Evolutionary conservation across 306 rosid genomes (phyloP).

Genomic region (Cajanus cajan): DNA sequence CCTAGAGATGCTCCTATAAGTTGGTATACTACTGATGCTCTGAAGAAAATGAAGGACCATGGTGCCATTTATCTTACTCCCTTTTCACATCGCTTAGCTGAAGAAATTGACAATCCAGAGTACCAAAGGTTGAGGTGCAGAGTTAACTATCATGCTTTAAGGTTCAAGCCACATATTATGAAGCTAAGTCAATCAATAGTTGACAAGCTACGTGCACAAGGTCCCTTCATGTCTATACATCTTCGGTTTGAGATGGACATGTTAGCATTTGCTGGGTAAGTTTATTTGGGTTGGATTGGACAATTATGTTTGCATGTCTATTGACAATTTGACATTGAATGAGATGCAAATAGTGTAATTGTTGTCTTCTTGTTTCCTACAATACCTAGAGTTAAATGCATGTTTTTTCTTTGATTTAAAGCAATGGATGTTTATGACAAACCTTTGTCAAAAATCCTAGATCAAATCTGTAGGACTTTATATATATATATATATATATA

Average conservation of each 20-base stretch:
- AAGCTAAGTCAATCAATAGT: slow-evolving; percentile 86
- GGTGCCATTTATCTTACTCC: slow-evolving; percentile 97
- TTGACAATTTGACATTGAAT: neutral
- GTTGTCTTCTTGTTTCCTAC: neutral
- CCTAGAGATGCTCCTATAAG: slow-evolving; percentile 88
- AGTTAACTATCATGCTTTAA: slow-evolving; percentile 93
- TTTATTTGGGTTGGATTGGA: neutral
- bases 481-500: neutral
- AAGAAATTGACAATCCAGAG: slow-evolving; percentile 89
- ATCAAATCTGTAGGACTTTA: neutral
- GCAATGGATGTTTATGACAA: neutral
- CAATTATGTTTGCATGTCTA: slow-evolving; percentile 19
- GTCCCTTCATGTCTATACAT: slow-evolving; percentile 93
- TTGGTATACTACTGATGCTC: slow-evolving; percentile 86
- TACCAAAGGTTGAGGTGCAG: slow-evolving; percentile 97
- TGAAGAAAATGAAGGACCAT: slow-evolving; percentile 82
- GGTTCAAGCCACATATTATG: slow-evolving; percentile 89
- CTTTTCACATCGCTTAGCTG: slow-evolving; percentile 96
- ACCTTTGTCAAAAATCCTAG: slow-evolving; percentile 18
- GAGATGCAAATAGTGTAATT: neutral
- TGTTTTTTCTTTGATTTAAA: slow-evolving; percentile 10
- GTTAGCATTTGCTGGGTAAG: slow-evolving; percentile 99
- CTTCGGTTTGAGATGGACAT: slow-evolving; percentile 99
- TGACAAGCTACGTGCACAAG: slow-evolving; percentile 88
- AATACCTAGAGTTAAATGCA: neutral